A percentile compares a stretch with the other conserved stretches of the same genome.
Evolutionary conservation across 208 protist genomes (phyloP).

Genomic region (Blechomonas ayalai): DNA sequence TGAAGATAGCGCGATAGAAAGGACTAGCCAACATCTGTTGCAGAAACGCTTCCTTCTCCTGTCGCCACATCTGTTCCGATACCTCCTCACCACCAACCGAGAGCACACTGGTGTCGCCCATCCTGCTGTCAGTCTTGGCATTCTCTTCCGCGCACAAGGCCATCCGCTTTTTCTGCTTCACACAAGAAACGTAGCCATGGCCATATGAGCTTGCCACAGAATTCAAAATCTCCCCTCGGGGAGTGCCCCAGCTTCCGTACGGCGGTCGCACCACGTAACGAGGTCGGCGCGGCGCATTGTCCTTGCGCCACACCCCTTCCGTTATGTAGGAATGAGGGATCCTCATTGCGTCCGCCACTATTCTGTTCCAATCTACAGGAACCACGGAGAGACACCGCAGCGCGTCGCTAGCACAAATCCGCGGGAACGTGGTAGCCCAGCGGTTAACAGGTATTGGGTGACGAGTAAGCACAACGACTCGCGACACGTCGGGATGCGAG

Average conservation of each 20-base stretch:
- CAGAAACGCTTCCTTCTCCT: constrained; percentile 27
- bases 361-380: constrained; percentile 53
- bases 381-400: constrained; percentile 46
- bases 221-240: no score
- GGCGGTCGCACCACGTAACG: no score
- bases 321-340: constrained; percentile 32
- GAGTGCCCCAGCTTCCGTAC: no score
- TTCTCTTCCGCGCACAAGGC: no score
- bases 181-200: no score
- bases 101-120: no score
- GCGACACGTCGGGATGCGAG: constrained; percentile 44
- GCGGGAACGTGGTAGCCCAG: constrained; percentile 36
- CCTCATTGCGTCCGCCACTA: constrained; percentile 36
- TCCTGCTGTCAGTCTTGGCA: no score
- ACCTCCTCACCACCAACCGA: no score
- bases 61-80: no score
- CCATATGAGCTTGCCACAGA: no score
- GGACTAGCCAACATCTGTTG: constrained; percentile 29
- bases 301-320: constrained; percentile 26
- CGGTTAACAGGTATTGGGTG: constrained; percentile 44
- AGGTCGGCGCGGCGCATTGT: no score
- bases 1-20: constrained; percentile 58
- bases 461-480: constrained; percentile 50
- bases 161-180: no score
- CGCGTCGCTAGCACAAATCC: constrained; percentile 37